Percentiles rank a stretch among this genome's conserved stretches.
These are phyloP conservation scores for Purpureocillium takamizusanense DNA, from an alignment of 2,329 filamentous ascomycete genomes.

Conservation along the genomic window DNA sequence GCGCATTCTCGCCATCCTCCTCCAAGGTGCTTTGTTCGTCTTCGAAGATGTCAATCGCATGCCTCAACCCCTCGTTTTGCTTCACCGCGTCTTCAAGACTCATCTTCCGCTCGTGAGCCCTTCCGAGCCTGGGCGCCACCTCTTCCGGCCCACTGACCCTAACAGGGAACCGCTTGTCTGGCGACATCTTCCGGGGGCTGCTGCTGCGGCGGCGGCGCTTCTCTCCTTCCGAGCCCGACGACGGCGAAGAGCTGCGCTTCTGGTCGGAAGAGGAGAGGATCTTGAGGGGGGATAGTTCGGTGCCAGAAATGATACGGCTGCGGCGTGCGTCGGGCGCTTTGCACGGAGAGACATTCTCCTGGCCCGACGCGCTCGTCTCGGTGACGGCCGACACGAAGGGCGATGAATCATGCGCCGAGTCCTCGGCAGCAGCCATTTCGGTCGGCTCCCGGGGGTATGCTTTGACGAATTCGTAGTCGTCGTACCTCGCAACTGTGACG, in stretches of 20 bases:
- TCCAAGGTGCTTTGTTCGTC: constrained; percentile 31
- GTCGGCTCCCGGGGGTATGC: constrained; percentile 12
- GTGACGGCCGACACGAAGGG: constrained; percentile 19
- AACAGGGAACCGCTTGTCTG: constrained; percentile 53
- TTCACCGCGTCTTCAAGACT: constrained; percentile 44
- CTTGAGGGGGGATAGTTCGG: constrained; percentile 48
- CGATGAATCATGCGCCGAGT: constrained; percentile 13
- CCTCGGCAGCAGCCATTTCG: not conserved
- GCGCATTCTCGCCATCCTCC: constrained; percentile 14
- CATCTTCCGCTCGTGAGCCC: constrained; percentile 27
- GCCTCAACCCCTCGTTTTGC: constrained; percentile 46
- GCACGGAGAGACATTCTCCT: constrained; percentile 38
- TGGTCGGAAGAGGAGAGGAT: constrained; percentile 32
- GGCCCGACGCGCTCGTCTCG: constrained; percentile 22
- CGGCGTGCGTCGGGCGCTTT: constrained; percentile 31
- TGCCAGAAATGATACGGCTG: constrained; percentile 48
- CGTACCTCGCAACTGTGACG: constrained; percentile 16
- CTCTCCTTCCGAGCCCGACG: constrained; percentile 8
- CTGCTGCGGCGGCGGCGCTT: constrained; percentile 19
- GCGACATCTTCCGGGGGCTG: constrained; percentile 38
- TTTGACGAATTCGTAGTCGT: constrained; percentile 23
- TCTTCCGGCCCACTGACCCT: constrained; percentile 34
- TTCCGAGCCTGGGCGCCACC: constrained; percentile 5
- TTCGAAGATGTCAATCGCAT: constrained; percentile 55
- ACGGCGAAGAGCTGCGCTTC: constrained; percentile 10